A percentile compares a stretch with the other conserved stretches of the same genome.
Conservation (phyloP, 2,329 filamentous ascomycete genomes). For the Diaporthe humulicola region DNA sequence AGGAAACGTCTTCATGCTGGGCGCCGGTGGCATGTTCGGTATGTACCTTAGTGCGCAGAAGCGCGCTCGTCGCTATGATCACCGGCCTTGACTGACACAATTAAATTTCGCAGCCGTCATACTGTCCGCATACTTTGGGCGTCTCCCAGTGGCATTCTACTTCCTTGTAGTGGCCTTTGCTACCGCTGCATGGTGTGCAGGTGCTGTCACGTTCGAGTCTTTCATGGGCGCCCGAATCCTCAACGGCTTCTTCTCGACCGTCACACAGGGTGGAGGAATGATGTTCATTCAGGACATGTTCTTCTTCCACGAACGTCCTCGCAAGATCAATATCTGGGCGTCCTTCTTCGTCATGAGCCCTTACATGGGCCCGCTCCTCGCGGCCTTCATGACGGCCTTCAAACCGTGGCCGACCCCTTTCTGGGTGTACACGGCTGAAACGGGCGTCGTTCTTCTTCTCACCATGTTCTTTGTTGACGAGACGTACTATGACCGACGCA, state of each 20-base stretch:
- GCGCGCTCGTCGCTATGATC: neutral
- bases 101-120: conserved; percentile 49
- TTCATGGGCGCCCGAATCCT: conserved; percentile 63
- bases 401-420: conserved; percentile 61
- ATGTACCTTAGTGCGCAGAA: conserved; percentile 30
- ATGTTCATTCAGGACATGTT: conserved; percentile 70
- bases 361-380: conserved; percentile 60
- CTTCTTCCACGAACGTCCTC: conserved; percentile 69
- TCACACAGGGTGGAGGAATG: conserved; percentile 59
- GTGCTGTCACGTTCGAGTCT: conserved; percentile 58
- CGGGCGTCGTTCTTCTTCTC: conserved; percentile 53
- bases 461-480: conserved; percentile 59
- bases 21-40: conserved; percentile 56
- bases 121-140: conserved; percentile 58
- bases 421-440: conserved; percentile 60
- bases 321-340: conserved; percentile 64
- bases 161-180: conserved; percentile 53
- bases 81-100: conserved; percentile 1
- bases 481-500: conserved; percentile 63
- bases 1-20: conserved; percentile 66
- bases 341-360: conserved; percentile 56
- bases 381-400: conserved; percentile 62
- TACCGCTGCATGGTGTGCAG: conserved; percentile 60
- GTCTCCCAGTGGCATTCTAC: conserved; percentile 59
- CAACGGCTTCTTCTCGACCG: conserved; percentile 63